Base-by-base conservation (phyloP, 306 rosid genomes). In the Calophaca sinica region DNA sequence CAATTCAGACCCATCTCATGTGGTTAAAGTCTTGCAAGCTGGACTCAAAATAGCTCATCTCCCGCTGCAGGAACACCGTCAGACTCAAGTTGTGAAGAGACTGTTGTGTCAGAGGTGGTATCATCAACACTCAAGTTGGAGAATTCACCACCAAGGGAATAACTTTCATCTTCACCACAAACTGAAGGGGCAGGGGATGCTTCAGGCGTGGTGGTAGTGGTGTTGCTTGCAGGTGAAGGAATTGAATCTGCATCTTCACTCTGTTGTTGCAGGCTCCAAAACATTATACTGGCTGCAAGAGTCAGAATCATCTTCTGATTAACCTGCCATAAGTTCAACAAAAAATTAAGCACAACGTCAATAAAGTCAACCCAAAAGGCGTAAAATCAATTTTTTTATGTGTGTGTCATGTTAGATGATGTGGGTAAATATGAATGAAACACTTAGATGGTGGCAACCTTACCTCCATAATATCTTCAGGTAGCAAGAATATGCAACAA, bases 391-490 rank as follows among this genome's bases (percentile, higher is more conserved):
- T 13, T 39, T 58, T 67, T 10, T n/a, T 20, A 20, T 0, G 26
- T 20, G 26, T 20, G 26, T 20, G 26, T n/a, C n/a, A n/a, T n/a
- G n/a, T n/a, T n/a, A n/a, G n/a, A n/a, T n/a, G n/a, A n/a, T n/a
- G n/a, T n/a, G n/a, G n/a, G n/a, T n/a, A 10, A 42, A 63, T 3
- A 14, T 32, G 48, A 50, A 58, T 11, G 33, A 31, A 72, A 71
- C 14, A 72, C 26, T 44, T 57, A n/a, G 52, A 58, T 64, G 57
- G 75, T 51, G 32, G 58, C 58, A 77, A 14, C 35, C 68, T 42
- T 84, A 96, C 99, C 99, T 90, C 98, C 86, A 90, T 90, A 62
- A 96, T 90, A 84, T 96, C 99, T 46, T 96, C 97, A 3, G 99
- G 99, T 49, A 96, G 75, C 86, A 96, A 85, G 86, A 90, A 96